Evolutionary conservation across 2,329 filamentous ascomycete species (phyloP).

Genomic region (Cylindrodendrum hubeiense): DNA sequence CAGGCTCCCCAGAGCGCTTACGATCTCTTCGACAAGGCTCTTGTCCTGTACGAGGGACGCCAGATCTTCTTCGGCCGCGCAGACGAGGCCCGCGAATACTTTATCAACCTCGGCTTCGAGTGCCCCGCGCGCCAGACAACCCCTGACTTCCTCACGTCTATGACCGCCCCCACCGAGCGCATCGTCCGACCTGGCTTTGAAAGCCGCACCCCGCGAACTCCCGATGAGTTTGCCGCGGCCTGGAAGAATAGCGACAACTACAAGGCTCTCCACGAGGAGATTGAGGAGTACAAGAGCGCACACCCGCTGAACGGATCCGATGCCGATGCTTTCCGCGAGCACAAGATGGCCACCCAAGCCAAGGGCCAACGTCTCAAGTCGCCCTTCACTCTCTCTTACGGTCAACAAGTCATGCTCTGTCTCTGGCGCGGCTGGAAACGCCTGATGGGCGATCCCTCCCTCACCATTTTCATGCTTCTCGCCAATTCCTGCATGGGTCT

Average conservation of each 20-base stretch:
- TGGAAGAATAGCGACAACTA: slow-evolving; percentile 23
- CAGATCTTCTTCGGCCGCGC: slow-evolving; percentile 25
- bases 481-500: slow-evolving; percentile 12
- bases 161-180: slow-evolving; percentile 21
- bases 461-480: slow-evolving; percentile 18
- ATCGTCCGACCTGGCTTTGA: slow-evolving; percentile 18
- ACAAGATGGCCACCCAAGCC: slow-evolving; percentile 17
- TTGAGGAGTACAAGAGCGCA: slow-evolving; percentile 19
- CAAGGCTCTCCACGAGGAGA: slow-evolving; percentile 12
- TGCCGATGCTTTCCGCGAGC: slow-evolving; percentile 22
- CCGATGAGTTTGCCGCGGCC: slow-evolving; percentile 20
- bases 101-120: slow-evolving; percentile 23
- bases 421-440: slow-evolving; percentile 23
- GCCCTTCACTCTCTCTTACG: slow-evolving; percentile 21
- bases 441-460: slow-evolving; percentile 3
- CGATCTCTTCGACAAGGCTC: slow-evolving; percentile 25
- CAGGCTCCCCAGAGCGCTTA: slow-evolving; percentile 25
- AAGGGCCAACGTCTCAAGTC: slow-evolving; percentile 21
- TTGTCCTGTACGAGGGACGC: slow-evolving; percentile 22
- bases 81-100: slow-evolving; percentile 20
- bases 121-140: slow-evolving; percentile 24
- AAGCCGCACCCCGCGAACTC: slow-evolving; percentile 15
- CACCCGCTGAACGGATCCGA: slow-evolving; percentile 17
- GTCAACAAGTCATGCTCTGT: slow-evolving; percentile 19
- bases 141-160: slow-evolving; percentile 24